Evolutionary conservation across 176 grass and related monocot species (phyloP), one percentile per base, ranked within the genome.

Genomic region (Luzula sylvatica): DNA sequence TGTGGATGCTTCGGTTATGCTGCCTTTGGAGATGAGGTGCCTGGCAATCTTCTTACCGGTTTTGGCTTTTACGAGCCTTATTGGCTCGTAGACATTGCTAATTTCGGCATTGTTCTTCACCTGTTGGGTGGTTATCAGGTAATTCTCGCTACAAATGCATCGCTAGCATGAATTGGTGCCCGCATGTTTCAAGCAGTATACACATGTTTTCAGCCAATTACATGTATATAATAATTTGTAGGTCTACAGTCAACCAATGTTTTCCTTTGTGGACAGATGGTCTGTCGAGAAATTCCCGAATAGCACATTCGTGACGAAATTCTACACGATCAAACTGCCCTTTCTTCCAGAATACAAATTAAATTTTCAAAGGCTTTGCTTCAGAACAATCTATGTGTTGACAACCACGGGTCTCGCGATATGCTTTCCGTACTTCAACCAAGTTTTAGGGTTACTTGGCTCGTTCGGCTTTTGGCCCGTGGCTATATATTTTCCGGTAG

Each of bases 11-110:
- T 95, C 17, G 90, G 90, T 15, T 95, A 95, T 53, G 90, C 80
- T 8, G 77, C 90, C 52, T 88, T 95, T 50, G 90, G 90, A 43
- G 78, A 88, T 71, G 74, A 2, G 43, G 82, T 80, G 3, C 84
- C 77, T 8, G 90, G 90, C 42, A 89, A 88, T 77, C 65, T 89
- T 72, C 74, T 96, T 68, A 86, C 77, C 16, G 90, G 90, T 0
- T 96, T 96, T 50, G 75, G 71, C 32, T 87, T 94, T 75, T 94
- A 79, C 20, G 81, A 88, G 77, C 84, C 90, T n/a, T 88, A 78
- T 71, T 85, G 77, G 84, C 90, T 95, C 52, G n/a, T 95, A 51
- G 77, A 74, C 66, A 42, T 95, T 30, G 90, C 84, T 50, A 88
- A 86, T 43, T 52, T 83, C 48, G 64, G 59, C 50, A 44, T 86